Conservation (phyloP, 305 asterid species). For the Fraxinus floribunda region DNA sequence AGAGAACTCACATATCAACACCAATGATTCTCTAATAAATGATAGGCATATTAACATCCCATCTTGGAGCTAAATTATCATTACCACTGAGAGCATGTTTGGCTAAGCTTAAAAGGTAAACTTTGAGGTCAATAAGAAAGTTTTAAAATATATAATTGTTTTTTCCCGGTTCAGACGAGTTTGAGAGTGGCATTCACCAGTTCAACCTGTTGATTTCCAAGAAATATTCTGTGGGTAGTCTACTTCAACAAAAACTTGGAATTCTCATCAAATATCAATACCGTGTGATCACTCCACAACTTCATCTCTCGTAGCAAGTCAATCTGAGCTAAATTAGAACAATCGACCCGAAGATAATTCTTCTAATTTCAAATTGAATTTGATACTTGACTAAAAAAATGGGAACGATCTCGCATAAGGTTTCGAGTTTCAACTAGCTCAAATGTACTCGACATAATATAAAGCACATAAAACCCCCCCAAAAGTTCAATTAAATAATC, state of each 20-base stretch:
- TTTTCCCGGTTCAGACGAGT: not conserved
- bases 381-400: not conserved
- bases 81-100: not conserved
- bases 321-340: constrained; percentile 1
- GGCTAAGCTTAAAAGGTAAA: not conserved
- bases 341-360: not conserved
- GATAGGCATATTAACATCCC: not conserved
- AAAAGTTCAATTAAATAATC: not conserved
- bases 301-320: constrained; percentile 14
- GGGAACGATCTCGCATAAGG: not conserved
- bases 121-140: not conserved
- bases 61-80: not conserved
- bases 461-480: not conserved
- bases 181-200: not conserved
- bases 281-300: constrained; percentile 5
- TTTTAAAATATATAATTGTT: not conserved
- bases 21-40: not conserved
- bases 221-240: not conserved
- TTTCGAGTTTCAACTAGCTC: not conserved
- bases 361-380: not conserved
- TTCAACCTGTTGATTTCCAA: not conserved
- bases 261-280: constrained; percentile 2
- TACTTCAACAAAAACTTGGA: constrained; percentile 12
- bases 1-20: not conserved
- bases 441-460: not conserved